Evolutionary conservation across 2,329 filamentous ascomycete genomes (phyloP), one percentile per base, ranked within the genome.

Genomic region (Penicillium sp.): DNA sequence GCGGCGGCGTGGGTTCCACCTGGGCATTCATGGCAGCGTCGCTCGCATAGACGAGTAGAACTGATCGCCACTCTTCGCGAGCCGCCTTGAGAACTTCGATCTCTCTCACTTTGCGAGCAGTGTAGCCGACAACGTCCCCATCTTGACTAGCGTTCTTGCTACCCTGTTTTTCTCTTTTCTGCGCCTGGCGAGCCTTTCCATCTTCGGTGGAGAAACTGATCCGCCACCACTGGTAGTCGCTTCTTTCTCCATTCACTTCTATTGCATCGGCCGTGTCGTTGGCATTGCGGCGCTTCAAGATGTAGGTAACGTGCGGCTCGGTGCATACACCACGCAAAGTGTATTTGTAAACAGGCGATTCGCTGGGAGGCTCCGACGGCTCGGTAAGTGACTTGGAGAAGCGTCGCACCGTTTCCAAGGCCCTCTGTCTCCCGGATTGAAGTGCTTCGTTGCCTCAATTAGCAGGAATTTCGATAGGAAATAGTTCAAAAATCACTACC

Each of bases 11-110:
- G 20, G 59, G 49, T 6, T 55, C 58, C 14, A 54, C 56, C 30
- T 54, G 48, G 33, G 62, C 59, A 16, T 56, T 57, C 40, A 73
- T 53, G 14, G 72, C 70, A 39, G 63, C 63, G 15, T 76, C 71
- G 50, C 72, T 79, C 14, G 78, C 79, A 55, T 83, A 83, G 2
- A 83, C 73, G 7, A 83, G 69, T 1, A 83, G 59, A 2, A 73
- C 76, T 7, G 68, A 71, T 20, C 62, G 68, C 36, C 71, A 70
- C 48, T 81, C 78, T 23, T 72, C 68, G 16, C 67, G 69, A 37
- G 75, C 74, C 48, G 77, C 67, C 49, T 71, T 63, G 36, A 82
- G 68, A 7, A 81, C 79, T 43, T 79, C 73, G 29, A 70, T 64
- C 41, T 78, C 73, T 3, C 67, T 64, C 15, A 78, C 68, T 46